Evolutionary conservation across 1,284 basidiomycete genomes (phyloP), one percentile per base, ranked within the genome.

Genomic region (Filobasidium uniguttulatum): DNA sequence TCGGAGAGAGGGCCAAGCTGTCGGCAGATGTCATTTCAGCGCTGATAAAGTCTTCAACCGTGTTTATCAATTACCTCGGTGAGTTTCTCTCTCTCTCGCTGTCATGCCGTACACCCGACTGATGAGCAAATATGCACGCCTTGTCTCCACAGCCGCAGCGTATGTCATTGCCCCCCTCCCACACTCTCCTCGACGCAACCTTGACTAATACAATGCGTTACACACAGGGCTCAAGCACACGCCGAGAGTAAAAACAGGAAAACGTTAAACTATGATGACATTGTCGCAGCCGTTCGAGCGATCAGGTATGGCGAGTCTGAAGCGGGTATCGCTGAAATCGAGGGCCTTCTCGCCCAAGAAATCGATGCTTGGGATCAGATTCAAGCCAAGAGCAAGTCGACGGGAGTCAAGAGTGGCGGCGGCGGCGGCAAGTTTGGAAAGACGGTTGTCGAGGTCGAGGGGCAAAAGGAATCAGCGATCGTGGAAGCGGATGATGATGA

Each of bases 11-110:
- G 56, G 77, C 81, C 2, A 88, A 90, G 62, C 68, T 91, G 54
- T 83, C 87, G 59, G 89, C 87, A 59, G 88, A 93, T 55, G 83
- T 82, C 0, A 79, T 88, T 1, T 67, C 82, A 1, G 83, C 86
- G 8, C 73, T 90, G 3, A 74, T 85, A 17, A 86, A 88, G 61
- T 80, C 82, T 20, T 86, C 87, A 2, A 88, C 86, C 0, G 81
- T 91, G 23, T 93, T 91, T 65, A 88, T 93, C 59, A 88, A 84
- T 66, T 90, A 88, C 59, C 72, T 93, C 4, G 80, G 86, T 87
- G 58, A 53, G 82, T 70, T 2, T 19, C 8, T 17, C 19, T 17
- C 28, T 45, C 26, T 10, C 19, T 25, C 19, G 10, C 36, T 20
- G 36, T 38, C 36, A 10, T 12, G 19, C 19, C 19, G 12, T 8